These are phyloP conservation scores for Coemansia sp. DNA, from an alignment of 192 early-diverging fungal species.

Conservation along the genomic window DNA sequence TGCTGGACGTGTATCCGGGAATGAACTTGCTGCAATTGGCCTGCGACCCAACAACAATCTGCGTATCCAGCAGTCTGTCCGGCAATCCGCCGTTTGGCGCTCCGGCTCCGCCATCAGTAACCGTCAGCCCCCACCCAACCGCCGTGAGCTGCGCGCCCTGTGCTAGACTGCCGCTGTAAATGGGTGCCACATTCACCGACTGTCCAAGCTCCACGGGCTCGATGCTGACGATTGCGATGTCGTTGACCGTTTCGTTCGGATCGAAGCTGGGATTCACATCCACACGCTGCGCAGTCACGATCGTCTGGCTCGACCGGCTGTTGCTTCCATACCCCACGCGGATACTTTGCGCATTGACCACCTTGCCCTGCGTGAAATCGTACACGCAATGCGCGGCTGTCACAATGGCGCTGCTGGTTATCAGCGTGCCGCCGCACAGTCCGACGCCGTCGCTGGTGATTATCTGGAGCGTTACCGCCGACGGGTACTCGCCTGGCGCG, in stretches of 20 bases:
- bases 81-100: constrained; percentile 10
- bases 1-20: constrained; percentile 32
- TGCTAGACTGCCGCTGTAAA: constrained; percentile 24
- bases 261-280: constrained; percentile 26
- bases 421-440: constrained; percentile 42
- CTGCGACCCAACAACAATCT: constrained; percentile 25
- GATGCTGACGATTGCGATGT: constrained; percentile 32
- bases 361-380: constrained; percentile 6
- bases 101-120: not conserved
- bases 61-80: constrained; percentile 23
- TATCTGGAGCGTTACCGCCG: constrained; percentile 25
- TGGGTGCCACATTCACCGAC: constrained; percentile 6
- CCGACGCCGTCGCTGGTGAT: constrained; percentile 10
- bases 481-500: constrained; percentile 19
- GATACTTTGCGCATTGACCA: constrained; percentile 7
- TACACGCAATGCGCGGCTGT: constrained; percentile 49
- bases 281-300: constrained; percentile 9
- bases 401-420: constrained; percentile 25
- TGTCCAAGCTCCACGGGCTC: not conserved
- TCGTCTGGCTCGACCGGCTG: constrained; percentile 7
- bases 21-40: constrained; percentile 31
- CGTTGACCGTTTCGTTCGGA: constrained; percentile 14
- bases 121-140: constrained; percentile 40
- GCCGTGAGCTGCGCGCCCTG: constrained; percentile 26
- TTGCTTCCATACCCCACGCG: constrained; percentile 28